Conservation (phyloP, 371 early-diverging fungal species). For the Umbelopsis sp. region DNA sequence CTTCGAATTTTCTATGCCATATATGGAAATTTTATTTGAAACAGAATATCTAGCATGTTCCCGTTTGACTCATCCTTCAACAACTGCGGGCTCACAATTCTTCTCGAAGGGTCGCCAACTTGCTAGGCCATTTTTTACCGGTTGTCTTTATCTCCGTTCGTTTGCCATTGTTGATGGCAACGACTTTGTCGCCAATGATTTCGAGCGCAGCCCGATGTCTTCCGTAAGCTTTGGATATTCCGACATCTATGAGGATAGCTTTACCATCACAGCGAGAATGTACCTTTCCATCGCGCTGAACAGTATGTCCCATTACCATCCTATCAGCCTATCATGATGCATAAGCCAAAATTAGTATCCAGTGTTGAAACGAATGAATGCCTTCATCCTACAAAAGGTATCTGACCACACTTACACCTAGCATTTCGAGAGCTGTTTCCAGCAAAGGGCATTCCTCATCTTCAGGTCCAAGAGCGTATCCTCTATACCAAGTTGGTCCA, state of each 20-base stretch:
- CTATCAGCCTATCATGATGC: constrained; percentile 57
- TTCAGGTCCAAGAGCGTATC: constrained; percentile 66
- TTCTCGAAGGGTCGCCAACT: constrained; percentile 17
- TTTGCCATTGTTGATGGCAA: constrained; percentile 34
- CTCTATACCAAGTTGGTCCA: constrained; percentile 69
- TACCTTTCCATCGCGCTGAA: constrained; percentile 65
- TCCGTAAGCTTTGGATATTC: constrained; percentile 72
- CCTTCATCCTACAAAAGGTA: too few relatives aligned
- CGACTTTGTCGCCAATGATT: constrained; percentile 43
- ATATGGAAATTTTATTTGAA: constrained; percentile 4
- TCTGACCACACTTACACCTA: constrained; percentile 38
- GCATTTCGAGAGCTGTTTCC: constrained; percentile 47
- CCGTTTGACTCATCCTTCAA: constrained; percentile 12
- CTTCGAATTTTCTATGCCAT: constrained; percentile 21
- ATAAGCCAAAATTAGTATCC: not conserved
- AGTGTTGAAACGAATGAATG: too few relatives aligned
- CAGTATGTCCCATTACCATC: constrained; percentile 82
- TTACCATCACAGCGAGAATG: constrained; percentile 66
- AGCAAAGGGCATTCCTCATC: constrained; percentile 49
- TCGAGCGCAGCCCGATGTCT: constrained; percentile 64
- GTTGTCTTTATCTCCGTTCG: constrained; percentile 20
- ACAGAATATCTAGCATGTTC: not conserved
- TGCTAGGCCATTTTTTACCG: constrained; percentile 3
- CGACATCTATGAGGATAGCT: constrained; percentile 76
- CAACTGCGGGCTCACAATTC: not conserved